Conservation (phyloP, 805 yeast genomes). For the Candida golubevii region DNA sequence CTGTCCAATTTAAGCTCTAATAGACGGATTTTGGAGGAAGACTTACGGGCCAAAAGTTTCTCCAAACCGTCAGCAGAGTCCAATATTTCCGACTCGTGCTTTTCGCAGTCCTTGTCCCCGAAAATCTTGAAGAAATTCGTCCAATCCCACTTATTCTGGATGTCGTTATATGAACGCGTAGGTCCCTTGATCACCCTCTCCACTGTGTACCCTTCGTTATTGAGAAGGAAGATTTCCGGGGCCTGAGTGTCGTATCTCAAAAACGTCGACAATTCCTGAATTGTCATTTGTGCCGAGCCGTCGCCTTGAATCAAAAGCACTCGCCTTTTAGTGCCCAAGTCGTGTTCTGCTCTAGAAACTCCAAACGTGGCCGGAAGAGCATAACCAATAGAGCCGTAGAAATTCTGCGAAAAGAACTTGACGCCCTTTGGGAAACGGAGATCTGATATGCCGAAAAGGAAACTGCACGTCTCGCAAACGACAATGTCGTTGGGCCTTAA, state of each 20-base stretch:
- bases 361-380: conserved; percentile 87
- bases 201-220: conserved; percentile 86
- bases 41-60: conserved; percentile 11
- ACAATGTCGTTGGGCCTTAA: conserved; percentile 63
- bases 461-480: conserved; percentile 80
- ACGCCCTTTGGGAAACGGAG: conserved; percentile 53
- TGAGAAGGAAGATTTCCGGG: conserved; percentile 70
- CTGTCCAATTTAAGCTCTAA: conserved; percentile 26
- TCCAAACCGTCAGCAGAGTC: conserved; percentile 20
- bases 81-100: conserved; percentile 22
- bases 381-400: conserved; percentile 83
- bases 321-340: conserved; percentile 46
- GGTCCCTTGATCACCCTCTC: conserved; percentile 86
- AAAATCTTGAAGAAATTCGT: conserved; percentile 59
- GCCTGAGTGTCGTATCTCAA: conserved; percentile 50
- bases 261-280: conserved; percentile 73
- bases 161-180: conserved; percentile 71
- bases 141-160: conserved; percentile 82
- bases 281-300: conserved; percentile 93
- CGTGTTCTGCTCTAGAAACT: conserved; percentile 67
- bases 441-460: conserved; percentile 74
- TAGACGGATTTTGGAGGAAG: conserved; percentile 21
- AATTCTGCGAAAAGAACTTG: conserved; percentile 59
- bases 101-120: conserved; percentile 40
- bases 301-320: conserved; percentile 81